These are phyloP conservation scores for Teratosphaeriaceae sp. DNA, from an alignment of 2,329 filamentous ascomycete genomes.

Conservation along the genomic window DNA sequence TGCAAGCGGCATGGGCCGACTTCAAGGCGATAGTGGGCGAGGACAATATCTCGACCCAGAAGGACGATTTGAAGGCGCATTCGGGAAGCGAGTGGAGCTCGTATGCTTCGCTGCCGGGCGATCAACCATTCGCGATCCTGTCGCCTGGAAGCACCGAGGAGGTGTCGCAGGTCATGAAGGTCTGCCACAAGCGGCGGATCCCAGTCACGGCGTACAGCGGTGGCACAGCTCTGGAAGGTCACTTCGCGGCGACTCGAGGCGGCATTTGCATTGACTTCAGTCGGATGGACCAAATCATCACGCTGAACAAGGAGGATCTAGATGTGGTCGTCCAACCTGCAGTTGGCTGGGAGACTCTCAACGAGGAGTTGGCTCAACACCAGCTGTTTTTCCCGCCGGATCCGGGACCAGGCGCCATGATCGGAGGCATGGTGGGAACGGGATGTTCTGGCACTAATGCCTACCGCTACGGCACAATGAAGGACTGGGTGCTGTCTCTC, in stretches of 20 bases:
- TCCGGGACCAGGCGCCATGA: constrained; percentile 85
- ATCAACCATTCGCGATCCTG: constrained; percentile 56
- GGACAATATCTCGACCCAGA: constrained; percentile 55
- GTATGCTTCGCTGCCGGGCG: constrained; percentile 35
- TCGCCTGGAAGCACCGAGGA: constrained; percentile 74
- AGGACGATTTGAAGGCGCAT: constrained; percentile 49
- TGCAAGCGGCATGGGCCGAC: constrained; percentile 60
- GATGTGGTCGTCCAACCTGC: constrained; percentile 56
- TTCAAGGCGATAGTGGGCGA: constrained; percentile 55
- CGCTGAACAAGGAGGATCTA: constrained; percentile 63
- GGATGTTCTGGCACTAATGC: constrained; percentile 78
- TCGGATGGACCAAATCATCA: constrained; percentile 74
- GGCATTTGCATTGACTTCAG: constrained; percentile 83
- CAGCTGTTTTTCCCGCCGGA: constrained; percentile 90
- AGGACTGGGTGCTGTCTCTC: constrained; percentile 82
- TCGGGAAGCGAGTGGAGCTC: constrained; percentile 59
- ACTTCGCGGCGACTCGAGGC: constrained; percentile 74
- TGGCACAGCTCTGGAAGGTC: constrained; percentile 83
- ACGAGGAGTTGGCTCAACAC: constrained; percentile 64
- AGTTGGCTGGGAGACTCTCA: constrained; percentile 79
- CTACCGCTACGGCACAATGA: constrained; percentile 90
- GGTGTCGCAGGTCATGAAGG: constrained; percentile 79
- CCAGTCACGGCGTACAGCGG: constrained; percentile 84
- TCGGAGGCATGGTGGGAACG: constrained; percentile 80
- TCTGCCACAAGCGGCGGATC: constrained; percentile 73